Base-by-base conservation (phyloP, 2,329 filamentous ascomycete genomes). In the Periconia sp. region DNA sequence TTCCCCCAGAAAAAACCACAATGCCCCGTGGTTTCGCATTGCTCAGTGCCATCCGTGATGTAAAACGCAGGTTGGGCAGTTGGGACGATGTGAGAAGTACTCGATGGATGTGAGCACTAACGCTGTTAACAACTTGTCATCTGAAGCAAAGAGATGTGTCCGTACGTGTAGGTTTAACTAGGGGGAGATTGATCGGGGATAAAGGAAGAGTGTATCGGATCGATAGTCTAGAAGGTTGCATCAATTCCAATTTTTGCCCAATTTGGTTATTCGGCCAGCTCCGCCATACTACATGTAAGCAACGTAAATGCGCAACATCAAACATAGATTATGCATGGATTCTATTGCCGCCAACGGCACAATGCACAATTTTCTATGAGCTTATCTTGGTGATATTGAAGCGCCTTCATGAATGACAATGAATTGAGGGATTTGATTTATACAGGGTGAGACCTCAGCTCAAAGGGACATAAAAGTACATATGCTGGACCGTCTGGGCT, bases 1-100 rank as follows among this genome's bases (percentile, higher is more conserved):
- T 96, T 49, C 92, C 92, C 40, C 92, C 92, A 0, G 92, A 95
- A 74, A 97, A 94, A 47, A 96, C 88, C 19, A 92, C 90, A 53
- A 96, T 87, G 54, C 87, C 87, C 5, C 43, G 72, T 8, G 65
- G 50, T 51, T 68, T 71, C 59, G 59, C 50, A 49, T 60, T 66
- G 53, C 57, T 59, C 64, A 63, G 63, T 9, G 56, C 55, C 23
- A 52, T 57, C n/a, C 14, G 14, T n/a, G 44, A n/a, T 15, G 44
- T 33, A 27, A 8, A 27, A 27, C 23, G 23, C 23, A 58, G 30
- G 17, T 40, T 18, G 17, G 31, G 31, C 19, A 40, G 18, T 14
- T 43, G 52, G 23, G 43, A 57, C 42, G 58, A 57, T 44, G 54
- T 57, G 45, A 8, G 23, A 27, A 27, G 23, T 27, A 27, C 23